Percentiles rank a stretch among this genome's conserved stretches.
Conservation (phyloP, 352 stramenopile species). For the Phytopythium mirpurense region DNA sequence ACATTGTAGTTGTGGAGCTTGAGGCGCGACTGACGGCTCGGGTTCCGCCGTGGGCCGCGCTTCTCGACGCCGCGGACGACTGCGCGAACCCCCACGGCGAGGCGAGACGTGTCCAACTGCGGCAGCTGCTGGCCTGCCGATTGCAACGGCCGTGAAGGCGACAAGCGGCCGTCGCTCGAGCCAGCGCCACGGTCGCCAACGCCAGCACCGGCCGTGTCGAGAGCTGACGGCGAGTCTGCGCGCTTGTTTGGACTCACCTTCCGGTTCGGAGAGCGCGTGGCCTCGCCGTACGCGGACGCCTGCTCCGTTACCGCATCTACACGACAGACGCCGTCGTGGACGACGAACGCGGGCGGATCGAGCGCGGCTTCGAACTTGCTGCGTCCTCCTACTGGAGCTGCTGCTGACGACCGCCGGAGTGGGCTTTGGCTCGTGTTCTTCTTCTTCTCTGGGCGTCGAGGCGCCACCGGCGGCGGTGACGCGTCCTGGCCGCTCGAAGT, state of each 20-base stretch:
- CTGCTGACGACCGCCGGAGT: not conserved
- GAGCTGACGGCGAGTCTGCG: not conserved
- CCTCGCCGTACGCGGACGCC: too few species aligned
- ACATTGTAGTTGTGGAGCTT: constrained; percentile 63
- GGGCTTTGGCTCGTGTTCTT: constrained; percentile 1
- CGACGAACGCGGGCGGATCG: constrained; percentile 21
- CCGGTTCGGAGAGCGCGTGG: constrained; percentile 39
- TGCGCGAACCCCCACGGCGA: constrained; percentile 48
- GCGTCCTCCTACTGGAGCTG: constrained; percentile 3
- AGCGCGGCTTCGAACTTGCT: constrained; percentile 47
- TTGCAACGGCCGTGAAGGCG: constrained; percentile 11
- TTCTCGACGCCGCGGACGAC: constrained; percentile 53
- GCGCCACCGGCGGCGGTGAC: not conserved
- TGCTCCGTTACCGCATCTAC: constrained; percentile 12
- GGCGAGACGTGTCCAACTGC: constrained; percentile 41
- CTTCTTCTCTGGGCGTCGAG: constrained; percentile 12
- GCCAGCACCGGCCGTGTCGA: too few species aligned
- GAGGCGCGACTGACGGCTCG: constrained; percentile 47
- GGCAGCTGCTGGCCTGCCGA: constrained; percentile 30
- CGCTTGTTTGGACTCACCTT: constrained; percentile 1
- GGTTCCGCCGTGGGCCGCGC: constrained; percentile 30
- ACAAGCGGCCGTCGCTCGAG: not conserved
- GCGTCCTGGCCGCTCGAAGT: not conserved
- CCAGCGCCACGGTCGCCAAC: too few species aligned
- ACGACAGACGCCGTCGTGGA: constrained; percentile 31